Conservation (phyloP, 2,329 filamentous ascomycete genomes). For the Colletotrichum agaves region DNA sequence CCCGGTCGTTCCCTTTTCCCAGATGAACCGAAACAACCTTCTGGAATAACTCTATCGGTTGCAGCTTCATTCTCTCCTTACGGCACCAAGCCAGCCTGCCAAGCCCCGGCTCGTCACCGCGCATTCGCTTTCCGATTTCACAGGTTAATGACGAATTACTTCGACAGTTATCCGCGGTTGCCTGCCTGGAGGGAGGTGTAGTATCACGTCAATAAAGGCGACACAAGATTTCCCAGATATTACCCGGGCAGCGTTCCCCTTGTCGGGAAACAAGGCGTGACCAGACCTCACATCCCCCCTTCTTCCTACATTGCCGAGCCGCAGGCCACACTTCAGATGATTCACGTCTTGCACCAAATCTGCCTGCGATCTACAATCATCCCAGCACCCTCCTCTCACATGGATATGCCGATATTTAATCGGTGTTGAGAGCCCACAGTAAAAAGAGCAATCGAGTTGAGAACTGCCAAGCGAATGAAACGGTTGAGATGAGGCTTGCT, state of each 20-base stretch:
- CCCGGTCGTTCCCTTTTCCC: neutral
- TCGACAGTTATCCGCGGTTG: neutral
- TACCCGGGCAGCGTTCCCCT: neutral
- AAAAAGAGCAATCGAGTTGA: neutral
- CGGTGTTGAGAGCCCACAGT: neutral
- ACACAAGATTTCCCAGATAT: neutral
- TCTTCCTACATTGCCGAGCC: conserved; percentile 11
- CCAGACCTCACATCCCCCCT: neutral
- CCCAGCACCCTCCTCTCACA: neutral
- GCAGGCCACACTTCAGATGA: conserved; percentile 22
- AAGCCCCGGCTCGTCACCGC: neutral
- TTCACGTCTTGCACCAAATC: conserved; percentile 24
- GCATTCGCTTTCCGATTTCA: too few species aligned
- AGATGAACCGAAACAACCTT: neutral
- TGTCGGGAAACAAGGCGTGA: neutral
- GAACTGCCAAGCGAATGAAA: neutral
- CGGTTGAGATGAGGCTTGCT: neutral
- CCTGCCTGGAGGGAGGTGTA: too few species aligned
- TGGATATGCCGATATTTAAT: neutral
- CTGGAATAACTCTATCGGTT: conserved; percentile 18
- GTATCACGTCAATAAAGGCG: too few species aligned
- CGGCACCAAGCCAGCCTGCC: conserved; percentile 5
- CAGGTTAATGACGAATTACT: neutral
- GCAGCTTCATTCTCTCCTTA: neutral
- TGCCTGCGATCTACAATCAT: neutral